Percentiles rank a stretch among this genome's conserved stretches.
phyloP scores from a whole-genome alignment of 169 alveolate genomes.

The Cryptosporidium sp. region DNA sequence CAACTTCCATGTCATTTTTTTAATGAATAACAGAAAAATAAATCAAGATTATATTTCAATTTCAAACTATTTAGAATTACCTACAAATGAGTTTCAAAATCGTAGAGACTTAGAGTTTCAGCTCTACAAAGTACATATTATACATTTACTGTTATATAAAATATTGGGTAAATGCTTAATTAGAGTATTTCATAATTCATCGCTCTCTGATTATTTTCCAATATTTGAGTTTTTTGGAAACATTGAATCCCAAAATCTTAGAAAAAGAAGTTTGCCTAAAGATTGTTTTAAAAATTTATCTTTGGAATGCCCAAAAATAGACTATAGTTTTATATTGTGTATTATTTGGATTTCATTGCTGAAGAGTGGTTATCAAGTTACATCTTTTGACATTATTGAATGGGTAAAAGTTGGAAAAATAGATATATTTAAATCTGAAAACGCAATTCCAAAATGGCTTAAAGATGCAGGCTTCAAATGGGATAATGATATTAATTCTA shows the following conservation, averaged over 20 bases:
- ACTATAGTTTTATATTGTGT: conserved; percentile 38
- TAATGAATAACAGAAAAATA: neutral
- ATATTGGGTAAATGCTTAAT: conserved; percentile 1
- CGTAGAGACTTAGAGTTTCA: conserved; percentile 15
- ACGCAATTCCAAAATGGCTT: conserved; percentile 55
- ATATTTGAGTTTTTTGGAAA: neutral
- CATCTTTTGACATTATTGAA: conserved; percentile 61
- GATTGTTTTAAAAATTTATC: neutral
- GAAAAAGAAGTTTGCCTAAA: neutral
- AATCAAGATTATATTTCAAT: conserved; percentile 15
- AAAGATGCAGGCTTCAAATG: conserved; percentile 74
- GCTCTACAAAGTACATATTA: conserved; percentile 11
- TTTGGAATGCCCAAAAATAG: conserved; percentile 51
- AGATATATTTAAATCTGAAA: conserved; percentile 56
- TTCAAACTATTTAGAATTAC: neutral
- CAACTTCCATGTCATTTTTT: conserved; percentile 3
- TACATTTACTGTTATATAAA: conserved; percentile 13
- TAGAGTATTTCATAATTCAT: neutral
- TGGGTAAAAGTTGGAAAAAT: conserved; percentile 73
- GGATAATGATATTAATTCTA: conserved; percentile 63
- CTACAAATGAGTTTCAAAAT: neutral
- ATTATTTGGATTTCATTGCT: conserved; percentile 48
- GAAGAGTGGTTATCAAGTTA: conserved; percentile 52
- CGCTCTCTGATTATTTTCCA: conserved; percentile 15
- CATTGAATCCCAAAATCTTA: neutral